These are phyloP conservation scores for Blastobotrys indianensis DNA, from an alignment of 1,139 yeast genomes.

Conservation along the genomic window DNA sequence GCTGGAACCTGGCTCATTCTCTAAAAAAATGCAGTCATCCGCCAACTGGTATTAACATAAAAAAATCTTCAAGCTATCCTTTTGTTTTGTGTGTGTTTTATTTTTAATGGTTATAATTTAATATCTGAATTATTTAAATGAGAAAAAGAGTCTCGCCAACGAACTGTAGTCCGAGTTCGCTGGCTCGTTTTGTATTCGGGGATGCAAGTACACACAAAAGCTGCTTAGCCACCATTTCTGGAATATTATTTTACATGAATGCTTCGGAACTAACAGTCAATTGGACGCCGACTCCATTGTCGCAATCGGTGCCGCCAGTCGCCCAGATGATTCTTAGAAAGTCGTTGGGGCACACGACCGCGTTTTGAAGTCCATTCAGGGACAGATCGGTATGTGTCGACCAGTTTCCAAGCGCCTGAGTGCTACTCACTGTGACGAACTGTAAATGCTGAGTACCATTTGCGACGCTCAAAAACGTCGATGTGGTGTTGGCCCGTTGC, in stretches of 20 bases:
- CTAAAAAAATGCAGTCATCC: slow-evolving; percentile 30
- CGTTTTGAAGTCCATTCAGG: slow-evolving; percentile 8
- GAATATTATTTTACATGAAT: neutral
- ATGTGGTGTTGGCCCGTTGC: neutral
- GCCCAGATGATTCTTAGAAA: slow-evolving; percentile 8
- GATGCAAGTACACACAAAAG: no score
- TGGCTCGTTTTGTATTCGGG: no score
- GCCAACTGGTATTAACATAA: no score
- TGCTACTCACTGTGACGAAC: neutral
- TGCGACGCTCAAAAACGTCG: slow-evolving; percentile 2
- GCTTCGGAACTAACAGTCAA: slow-evolving; percentile 4
- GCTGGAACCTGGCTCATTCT: slow-evolving; percentile 69
- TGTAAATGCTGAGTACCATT: slow-evolving; percentile 3
- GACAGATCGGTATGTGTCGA: slow-evolving; percentile 4
- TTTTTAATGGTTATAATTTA: no score
- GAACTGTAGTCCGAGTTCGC: no score
- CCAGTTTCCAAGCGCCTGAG: slow-evolving; percentile 6
- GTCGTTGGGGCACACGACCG: slow-evolving; percentile 12
- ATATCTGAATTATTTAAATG: no score
- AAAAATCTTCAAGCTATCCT: no score
- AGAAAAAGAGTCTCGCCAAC: no score
- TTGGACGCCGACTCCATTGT: slow-evolving; percentile 11
- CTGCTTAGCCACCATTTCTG: no score
- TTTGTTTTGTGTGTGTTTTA: no score
- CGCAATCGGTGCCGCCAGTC: slow-evolving; percentile 1